Percentiles rank a stretch among this genome's conserved stretches.
Evolutionary conservation across 2,329 filamentous ascomycete species (phyloP).

Genomic region (Beauveria scarabaeidicola): DNA sequence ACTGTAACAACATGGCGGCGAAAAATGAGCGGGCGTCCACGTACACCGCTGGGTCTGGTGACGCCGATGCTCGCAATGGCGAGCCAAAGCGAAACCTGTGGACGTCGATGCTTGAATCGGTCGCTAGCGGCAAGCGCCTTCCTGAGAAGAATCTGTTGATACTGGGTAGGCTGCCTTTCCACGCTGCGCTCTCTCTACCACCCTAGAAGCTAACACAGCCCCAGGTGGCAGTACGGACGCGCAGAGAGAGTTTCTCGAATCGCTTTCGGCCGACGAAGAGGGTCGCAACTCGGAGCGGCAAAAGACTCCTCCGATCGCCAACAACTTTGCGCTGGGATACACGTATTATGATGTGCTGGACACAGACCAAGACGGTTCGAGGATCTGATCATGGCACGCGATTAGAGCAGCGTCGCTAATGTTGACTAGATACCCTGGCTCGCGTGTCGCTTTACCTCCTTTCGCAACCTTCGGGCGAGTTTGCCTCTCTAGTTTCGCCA

Average conservation of each 20-base stretch:
- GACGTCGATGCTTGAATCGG: conserved; percentile 86
- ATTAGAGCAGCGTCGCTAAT: conserved; percentile 15
- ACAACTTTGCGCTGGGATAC: conserved; percentile 86
- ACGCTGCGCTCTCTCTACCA: background rate
- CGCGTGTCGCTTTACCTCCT: conserved; percentile 84
- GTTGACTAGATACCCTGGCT: conserved; percentile 67
- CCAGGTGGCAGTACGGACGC: conserved; percentile 73
- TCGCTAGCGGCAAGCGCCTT: conserved; percentile 80
- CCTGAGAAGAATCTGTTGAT: conserved; percentile 89
- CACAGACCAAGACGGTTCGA: conserved; percentile 78
- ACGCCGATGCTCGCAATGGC: conserved; percentile 49
- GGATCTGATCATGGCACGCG: background rate
- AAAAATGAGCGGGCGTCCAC: conserved; percentile 49
- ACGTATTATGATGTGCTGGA: conserved; percentile 93
- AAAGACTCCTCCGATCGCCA: conserved; percentile 72
- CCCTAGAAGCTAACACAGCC: background rate
- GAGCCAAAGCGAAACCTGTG: conserved; percentile 84
- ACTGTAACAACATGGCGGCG: conserved; percentile 34
- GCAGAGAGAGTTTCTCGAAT: conserved; percentile 75
- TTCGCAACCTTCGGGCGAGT: conserved; percentile 73
- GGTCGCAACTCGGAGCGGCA: conserved; percentile 46
- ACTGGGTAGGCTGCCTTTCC: conserved; percentile 49
- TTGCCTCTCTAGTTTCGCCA: conserved; percentile 73
- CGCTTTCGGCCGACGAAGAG: conserved; percentile 45
- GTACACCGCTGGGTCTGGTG: conserved; percentile 48